Evolutionary conservation across 352 stramenopile species (phyloP).

Genomic region (Phytophthora constricta): DNA sequence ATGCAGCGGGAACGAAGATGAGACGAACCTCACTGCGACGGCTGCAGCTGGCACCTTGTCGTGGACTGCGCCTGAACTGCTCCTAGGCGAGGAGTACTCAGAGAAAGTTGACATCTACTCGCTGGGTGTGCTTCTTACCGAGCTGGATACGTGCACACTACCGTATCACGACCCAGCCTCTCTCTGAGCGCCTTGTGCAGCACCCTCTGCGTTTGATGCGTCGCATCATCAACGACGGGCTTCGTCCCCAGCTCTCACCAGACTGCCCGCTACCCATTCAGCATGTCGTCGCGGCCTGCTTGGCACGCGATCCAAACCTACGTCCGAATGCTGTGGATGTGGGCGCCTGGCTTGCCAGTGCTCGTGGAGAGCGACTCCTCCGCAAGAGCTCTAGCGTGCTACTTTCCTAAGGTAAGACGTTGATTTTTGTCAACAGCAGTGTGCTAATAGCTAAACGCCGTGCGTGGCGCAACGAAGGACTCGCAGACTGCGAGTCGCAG

Average conservation of each 20-base stretch:
- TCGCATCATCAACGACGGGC: slow-evolving; percentile 60
- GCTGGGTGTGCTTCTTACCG: slow-evolving; percentile 70
- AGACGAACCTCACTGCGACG: slow-evolving; percentile 59
- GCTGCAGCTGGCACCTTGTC: slow-evolving; percentile 63
- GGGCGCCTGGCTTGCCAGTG: slow-evolving; percentile 44
- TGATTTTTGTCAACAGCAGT: slow-evolving; percentile 1
- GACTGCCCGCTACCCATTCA: slow-evolving; percentile 66
- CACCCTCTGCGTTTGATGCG: slow-evolving; percentile 67
- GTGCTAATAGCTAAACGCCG: too few relatives aligned
- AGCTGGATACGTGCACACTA: slow-evolving; percentile 76
- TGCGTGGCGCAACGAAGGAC: too few relatives aligned
- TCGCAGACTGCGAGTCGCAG: too few relatives aligned
- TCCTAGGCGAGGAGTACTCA: slow-evolving; percentile 70
- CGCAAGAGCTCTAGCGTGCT: slow-evolving; percentile 44
- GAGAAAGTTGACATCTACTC: slow-evolving; percentile 86
- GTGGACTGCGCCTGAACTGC: slow-evolving; percentile 68
- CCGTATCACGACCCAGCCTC: slow-evolving; percentile 69
- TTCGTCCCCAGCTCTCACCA: slow-evolving; percentile 59
- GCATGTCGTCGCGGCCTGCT: slow-evolving; percentile 61
- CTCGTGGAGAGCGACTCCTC: slow-evolving; percentile 40
- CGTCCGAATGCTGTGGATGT: slow-evolving; percentile 62
- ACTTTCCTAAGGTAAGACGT: slow-evolving; percentile 24
- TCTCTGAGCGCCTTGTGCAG: slow-evolving; percentile 47
- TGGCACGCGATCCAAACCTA: slow-evolving; percentile 54
- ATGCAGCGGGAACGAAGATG: slow-evolving; percentile 38